Base-by-base conservation (phyloP, 2,329 filamentous ascomycete species). In the Epichloe festucae region DNA sequence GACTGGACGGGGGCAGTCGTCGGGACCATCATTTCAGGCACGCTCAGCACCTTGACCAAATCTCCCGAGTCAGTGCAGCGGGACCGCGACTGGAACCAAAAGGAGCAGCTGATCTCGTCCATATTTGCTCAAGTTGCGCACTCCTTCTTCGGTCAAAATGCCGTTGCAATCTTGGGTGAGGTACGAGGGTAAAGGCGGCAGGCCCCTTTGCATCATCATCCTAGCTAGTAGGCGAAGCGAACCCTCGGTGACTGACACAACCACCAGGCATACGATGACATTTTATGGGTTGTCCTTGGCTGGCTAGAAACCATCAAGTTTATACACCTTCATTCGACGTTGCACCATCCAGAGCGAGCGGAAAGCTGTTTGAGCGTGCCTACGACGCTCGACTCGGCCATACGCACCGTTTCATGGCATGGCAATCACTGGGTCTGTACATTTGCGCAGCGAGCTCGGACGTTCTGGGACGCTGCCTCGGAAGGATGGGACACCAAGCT, bases 1-100 rank as follows among this genome's bases (percentile, higher is more conserved):
- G 91, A 96, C 70, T 97, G 91, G 91, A 97, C 91, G 0, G 84
- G 83, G 17, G 90, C 91, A 4, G 88, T 96, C 8, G 73, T 88
- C 59, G 82, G 83, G 43, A 95, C 90, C 0, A 82, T 91, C 52
- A 69, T 95, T 38, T 85, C 87, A 0, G 85, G 82, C 14, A 78
- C 83, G 3, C 74, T 93, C 15, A 79, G 76, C 15, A 83, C 85
- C n/a, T 70, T 95, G 50, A 86, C 86, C 36, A 73, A 70, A 49
- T 80, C 79, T 11, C 68, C 84, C 27, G 63, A 64, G 36, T 59
- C 67, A 19, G 52, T 70, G 39, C 57, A 67, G 42, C 55, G 61
- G 47, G 63, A 60, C 17, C 65, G 70, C 23, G 68, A 70, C 46
- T 70, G 69, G 65, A 72, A 74, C 52, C 71, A 73, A 52, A 76